Evolutionary conservation across 345 rosid species (phyloP).

Genomic region (Eucalyptus curtisii): DNA sequence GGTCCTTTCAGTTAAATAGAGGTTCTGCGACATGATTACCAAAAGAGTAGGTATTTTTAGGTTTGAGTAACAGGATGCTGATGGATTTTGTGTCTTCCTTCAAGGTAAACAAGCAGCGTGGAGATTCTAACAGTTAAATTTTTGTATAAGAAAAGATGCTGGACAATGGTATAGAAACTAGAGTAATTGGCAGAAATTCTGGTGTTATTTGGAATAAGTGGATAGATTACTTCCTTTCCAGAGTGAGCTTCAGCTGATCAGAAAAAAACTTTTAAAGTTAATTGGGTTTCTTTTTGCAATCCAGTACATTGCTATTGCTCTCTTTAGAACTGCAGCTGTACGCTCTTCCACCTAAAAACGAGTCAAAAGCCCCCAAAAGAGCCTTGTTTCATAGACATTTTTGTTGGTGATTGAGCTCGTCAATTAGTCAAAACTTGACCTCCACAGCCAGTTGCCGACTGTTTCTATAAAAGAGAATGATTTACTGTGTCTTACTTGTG

Average conservation of each 20-base stretch:
- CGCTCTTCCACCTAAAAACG: not conserved
- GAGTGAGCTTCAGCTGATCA: not conserved
- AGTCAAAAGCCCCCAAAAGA: not conserved
- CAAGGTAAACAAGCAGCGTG: not conserved
- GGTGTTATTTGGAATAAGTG: not conserved
- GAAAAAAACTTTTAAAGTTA: not conserved
- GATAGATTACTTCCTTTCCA: not conserved
- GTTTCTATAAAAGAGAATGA: not conserved
- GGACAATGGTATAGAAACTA: not conserved
- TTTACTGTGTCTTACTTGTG: not conserved
- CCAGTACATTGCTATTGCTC: not conserved
- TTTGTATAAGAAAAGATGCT: not conserved
- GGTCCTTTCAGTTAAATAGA: not conserved
- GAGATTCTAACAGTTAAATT: not conserved
- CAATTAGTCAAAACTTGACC: not conserved
- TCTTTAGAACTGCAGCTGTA: not conserved
- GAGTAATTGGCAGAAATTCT: not conserved
- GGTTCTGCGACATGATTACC: not conserved
- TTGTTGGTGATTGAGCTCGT: not conserved
- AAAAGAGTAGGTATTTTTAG: not conserved
- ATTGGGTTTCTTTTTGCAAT: not conserved
- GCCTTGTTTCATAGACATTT: not conserved
- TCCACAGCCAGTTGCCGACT: not conserved
- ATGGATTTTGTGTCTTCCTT: not conserved
- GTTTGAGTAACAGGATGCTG: not conserved